phyloP scores from a whole-genome alignment of 2,329 filamentous ascomycete species.

The Myotisia sp. region DNA sequence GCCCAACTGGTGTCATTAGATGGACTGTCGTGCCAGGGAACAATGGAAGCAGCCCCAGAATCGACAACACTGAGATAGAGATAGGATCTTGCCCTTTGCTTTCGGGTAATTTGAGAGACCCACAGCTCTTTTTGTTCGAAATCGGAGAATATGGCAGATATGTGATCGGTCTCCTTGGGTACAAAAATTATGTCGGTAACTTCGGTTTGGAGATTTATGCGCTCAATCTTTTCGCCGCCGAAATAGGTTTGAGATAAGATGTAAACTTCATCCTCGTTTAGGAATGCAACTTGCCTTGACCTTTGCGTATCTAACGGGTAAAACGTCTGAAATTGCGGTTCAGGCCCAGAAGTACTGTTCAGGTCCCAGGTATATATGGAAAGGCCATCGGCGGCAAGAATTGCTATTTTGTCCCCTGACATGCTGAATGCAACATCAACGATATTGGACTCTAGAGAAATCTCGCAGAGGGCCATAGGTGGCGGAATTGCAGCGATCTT shows the following conservation, averaged over 20 bases:
- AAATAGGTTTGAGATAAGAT: conserved; percentile 27
- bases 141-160: conserved; percentile 26
- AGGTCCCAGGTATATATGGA: conserved; percentile 57
- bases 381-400: conserved; percentile 54
- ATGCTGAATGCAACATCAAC: conserved; percentile 62
- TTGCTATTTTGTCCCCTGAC: conserved; percentile 51
- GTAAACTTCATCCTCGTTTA: conserved; percentile 29
- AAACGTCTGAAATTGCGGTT: conserved; percentile 27
- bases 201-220: conserved; percentile 23
- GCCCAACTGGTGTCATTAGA: conserved; percentile 27
- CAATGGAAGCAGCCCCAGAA: conserved; percentile 9
- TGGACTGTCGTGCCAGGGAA: conserved; percentile 22
- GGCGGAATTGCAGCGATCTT: conserved; percentile 74
- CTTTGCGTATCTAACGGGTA: conserved; percentile 23
- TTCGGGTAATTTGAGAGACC: conserved; percentile 21
- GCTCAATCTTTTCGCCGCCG: conserved; percentile 19
- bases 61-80: conserved; percentile 18
- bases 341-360: conserved; percentile 27
- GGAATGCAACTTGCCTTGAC: conserved; percentile 35
- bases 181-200: conserved; percentile 20
- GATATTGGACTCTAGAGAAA: conserved; percentile 47
- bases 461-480: conserved; percentile 74
- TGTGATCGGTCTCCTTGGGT: conserved; percentile 20
- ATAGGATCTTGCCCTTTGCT: conserved; percentile 19
- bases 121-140: conserved; percentile 22